Evolutionary conservation across 2,329 filamentous ascomycete species (phyloP), one percentile per base, ranked within the genome.

Genomic region (Echinosphaeria canescens): DNA sequence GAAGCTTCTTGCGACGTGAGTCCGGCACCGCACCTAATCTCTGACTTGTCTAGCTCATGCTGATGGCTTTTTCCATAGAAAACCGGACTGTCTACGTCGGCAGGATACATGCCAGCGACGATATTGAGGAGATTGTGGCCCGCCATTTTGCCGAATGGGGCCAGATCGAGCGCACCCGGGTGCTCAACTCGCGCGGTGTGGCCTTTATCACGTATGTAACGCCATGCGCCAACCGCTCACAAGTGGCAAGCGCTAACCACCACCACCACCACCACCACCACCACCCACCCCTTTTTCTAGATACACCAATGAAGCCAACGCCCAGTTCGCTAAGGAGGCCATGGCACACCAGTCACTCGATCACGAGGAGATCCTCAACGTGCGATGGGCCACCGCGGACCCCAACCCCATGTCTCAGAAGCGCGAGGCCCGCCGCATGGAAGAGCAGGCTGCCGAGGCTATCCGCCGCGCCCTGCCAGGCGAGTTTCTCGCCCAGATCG

Each of bases 141-240:
- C 63, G 90, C 10, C 88, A 98, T 50, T 93, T 95, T 44, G 75
- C 81, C 14, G 88, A 98, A 61, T 98, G 84, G 84, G 88, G 88
- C 1, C 76, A 84, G 40, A 58, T 98, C 26, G 85, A 95, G 46
- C 67, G 88, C 24, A 72, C 75, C 25, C 73, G 88, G 15, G 85
- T 95, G 3, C 56, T 98, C 10, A 93, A 90, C 30, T 73, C 70
- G 1, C 58, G 85, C 22, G 90, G 88, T 29, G 88, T 98, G 13
- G 90, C 74, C 0, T 98, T 98, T 46, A 73, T 98, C 29, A 98
- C 90, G 8, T 95, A 95, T 44, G 64, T 67, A 14, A 92, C n/a
- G n/a, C n/a, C n/a, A n/a, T n/a, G n/a, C n/a, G n/a, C n/a, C n/a
- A n/a, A n/a, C n/a, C n/a, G n/a, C n/a, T n/a, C n/a, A n/a, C n/a